Percentiles rank a stretch among this genome's conserved stretches.
phyloP scores from a whole-genome alignment of 2,329 filamentous ascomycete species.

The Xylariales sp. region DNA sequence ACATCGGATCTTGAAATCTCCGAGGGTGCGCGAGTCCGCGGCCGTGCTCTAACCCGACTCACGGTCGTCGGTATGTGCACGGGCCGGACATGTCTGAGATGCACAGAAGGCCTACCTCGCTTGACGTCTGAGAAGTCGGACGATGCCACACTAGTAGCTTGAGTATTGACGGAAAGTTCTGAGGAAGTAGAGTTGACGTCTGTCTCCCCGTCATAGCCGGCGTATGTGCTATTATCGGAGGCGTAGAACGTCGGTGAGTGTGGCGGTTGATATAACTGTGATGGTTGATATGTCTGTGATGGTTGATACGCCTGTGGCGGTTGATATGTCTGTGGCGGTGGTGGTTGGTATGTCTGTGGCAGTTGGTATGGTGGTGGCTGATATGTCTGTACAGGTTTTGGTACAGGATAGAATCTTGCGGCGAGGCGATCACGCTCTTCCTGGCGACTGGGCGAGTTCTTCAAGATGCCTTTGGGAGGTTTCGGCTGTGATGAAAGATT shows the following conservation, averaged over 20 bases:
- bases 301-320: neutral
- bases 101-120: slow-evolving; percentile 40
- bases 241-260: slow-evolving; percentile 45
- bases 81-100: slow-evolving; percentile 48
- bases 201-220: slow-evolving; percentile 50
- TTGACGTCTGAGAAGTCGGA: slow-evolving; percentile 47
- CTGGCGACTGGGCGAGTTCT: slow-evolving; percentile 41
- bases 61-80: slow-evolving; percentile 40
- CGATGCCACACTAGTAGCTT: slow-evolving; percentile 54
- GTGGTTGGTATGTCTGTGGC: neutral
- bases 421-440: slow-evolving; percentile 45
- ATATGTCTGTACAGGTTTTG: slow-evolving; percentile 32
- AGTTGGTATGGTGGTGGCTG: neutral
- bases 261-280: slow-evolving; percentile 34
- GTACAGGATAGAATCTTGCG: slow-evolving; percentile 47
- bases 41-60: slow-evolving; percentile 44
- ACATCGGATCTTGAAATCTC: slow-evolving; percentile 43
- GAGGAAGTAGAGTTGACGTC: slow-evolving; percentile 53
- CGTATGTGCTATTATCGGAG: slow-evolving; percentile 47
- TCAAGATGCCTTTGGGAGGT: slow-evolving; percentile 47
- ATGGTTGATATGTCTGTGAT: slow-evolving; percentile 17
- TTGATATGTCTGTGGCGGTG: neutral
- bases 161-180: slow-evolving; percentile 53
- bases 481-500: slow-evolving; percentile 36
- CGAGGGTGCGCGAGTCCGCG: slow-evolving; percentile 41